Evolutionary conservation across 208 protist genomes (phyloP).

Genomic region (Acanthamoeba castellanii): DNA sequence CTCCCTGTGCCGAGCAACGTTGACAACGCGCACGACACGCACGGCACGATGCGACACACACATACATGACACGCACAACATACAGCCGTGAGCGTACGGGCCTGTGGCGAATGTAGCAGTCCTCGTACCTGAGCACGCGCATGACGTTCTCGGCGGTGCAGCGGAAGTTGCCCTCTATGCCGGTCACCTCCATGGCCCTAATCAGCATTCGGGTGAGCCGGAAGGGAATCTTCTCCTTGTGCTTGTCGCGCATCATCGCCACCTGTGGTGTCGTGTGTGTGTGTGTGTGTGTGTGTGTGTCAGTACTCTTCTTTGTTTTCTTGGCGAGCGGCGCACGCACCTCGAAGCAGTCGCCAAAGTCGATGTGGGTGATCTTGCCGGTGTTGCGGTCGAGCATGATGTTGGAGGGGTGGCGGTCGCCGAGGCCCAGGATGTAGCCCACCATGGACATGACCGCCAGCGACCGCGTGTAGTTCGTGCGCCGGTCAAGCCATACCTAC

Average conservation of each 20-base stretch:
- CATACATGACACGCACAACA: no score
- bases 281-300: not conserved
- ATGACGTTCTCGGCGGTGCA: constrained; percentile 98
- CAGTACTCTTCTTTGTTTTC: not conserved
- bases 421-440: constrained; percentile 98
- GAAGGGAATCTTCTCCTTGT: constrained; percentile 99
- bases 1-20: constrained; percentile 82
- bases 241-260: constrained; percentile 98
- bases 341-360: constrained; percentile 99
- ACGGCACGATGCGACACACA: not conserved
- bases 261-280: constrained; percentile 84
- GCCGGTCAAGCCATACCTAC: constrained; percentile 96
- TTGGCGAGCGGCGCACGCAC: constrained; percentile 59
- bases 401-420: constrained; percentile 99
- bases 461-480: constrained; percentile 98
- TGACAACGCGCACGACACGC: not conserved
- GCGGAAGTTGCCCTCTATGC: constrained; percentile 99
- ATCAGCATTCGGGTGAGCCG: constrained; percentile 99
- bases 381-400: constrained; percentile 99
- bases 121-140: constrained; percentile 93
- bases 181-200: constrained; percentile 97
- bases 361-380: constrained; percentile 99
- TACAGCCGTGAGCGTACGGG: not conserved
- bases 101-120: not conserved
- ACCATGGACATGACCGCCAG: constrained; percentile 99